Base-by-base conservation (phyloP, 116 monocot genomes). In the Papilionanthe hybrid region DNA sequence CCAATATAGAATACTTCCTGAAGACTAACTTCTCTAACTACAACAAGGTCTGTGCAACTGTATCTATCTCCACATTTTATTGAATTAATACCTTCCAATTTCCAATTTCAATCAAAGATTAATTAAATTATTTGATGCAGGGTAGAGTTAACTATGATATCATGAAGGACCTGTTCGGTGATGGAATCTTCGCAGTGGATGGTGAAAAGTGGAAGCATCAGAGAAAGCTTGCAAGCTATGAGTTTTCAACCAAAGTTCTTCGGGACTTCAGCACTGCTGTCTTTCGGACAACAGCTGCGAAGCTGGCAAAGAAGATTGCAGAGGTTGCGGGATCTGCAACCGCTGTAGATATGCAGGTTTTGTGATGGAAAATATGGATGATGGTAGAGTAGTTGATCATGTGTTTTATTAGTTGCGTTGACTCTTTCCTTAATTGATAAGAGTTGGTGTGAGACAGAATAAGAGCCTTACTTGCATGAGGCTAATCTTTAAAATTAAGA, bases 111-210 rank as follows among this genome's bases (percentile, higher is more conserved):
- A 60, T 65, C 23, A 65, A 27, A 65, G 65, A 22, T 65, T 65
- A 27, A 22, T 65, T 65, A 27, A 10, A 65, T 27, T 23, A 13
- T 32, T 11, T 69, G 12, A 18, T 30, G 15, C 37, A 90, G 90
- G 87, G 90, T 48, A 17, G 75, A 20, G 69, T 42, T 17, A 84
- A 86, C 71, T 65, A 82, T 60, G 50, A 47, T 1, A 23, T 68
- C 45, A 13, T 77, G 81, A 78, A 78, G 23, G 90, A 90, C 48
- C 29, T 90, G 7, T 69, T 90, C 9, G 90, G 87, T 20, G 86
- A 91, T 37, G 88, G 93, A 19, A 93, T 93, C 44, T 91, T 93
- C 56, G 82, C 86, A 8, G 87, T 91, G 10, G 91, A 93, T 71
- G 91, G 91, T 8, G 87, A 86, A 1, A 89, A 87, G 73, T 93